These are phyloP conservation scores for Chionographis japonica DNA, from an alignment of 106 monocot species.

Conservation along the genomic window DNA sequence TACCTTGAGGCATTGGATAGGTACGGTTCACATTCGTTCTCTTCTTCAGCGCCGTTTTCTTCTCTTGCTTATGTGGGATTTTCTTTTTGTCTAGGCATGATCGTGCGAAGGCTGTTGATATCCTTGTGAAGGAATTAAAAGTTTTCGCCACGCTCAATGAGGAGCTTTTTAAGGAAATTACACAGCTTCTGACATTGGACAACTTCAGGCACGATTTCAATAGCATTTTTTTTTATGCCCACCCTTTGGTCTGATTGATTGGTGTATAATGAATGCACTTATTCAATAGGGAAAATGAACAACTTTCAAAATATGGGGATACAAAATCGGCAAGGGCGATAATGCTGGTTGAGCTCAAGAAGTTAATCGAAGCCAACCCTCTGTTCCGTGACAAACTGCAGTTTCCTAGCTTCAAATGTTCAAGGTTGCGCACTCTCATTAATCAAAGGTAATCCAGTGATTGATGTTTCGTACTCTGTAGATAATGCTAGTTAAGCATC, in stretches of 20 bases:
- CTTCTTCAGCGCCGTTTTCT: too few relatives aligned
- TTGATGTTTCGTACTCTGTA: too few relatives aligned
- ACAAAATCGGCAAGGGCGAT: slow-evolving; percentile 46
- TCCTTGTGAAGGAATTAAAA: slow-evolving; percentile 25
- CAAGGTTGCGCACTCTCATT: slow-evolving; percentile 45
- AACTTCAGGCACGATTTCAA: slow-evolving; percentile 33
- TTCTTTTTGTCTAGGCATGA: slow-evolving; percentile 6
- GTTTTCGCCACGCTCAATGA: slow-evolving; percentile 15
- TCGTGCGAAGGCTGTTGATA: slow-evolving; percentile 15
- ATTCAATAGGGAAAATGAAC: slow-evolving; percentile 37
- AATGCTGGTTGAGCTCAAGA: slow-evolving; percentile 55
- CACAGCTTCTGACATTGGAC: slow-evolving; percentile 19
- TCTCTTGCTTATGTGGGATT: too few relatives aligned
- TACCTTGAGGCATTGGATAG: slow-evolving; percentile 21
- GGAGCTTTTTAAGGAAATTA: slow-evolving; percentile 19
- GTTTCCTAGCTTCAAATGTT: slow-evolving; percentile 41
- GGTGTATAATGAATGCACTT: neutral
- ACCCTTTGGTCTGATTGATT: neutral
- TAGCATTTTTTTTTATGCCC: neutral
- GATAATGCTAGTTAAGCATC: too few relatives aligned
- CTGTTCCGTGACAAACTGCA: slow-evolving; percentile 47
- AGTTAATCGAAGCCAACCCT: slow-evolving; percentile 52
- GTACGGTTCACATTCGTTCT: neutral
- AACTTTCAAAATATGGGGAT: slow-evolving; percentile 52
- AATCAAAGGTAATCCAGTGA: slow-evolving; percentile 36